Evolutionary conservation across 345 rosid genomes (phyloP).

Genomic region (Camelina hispida): DNA sequence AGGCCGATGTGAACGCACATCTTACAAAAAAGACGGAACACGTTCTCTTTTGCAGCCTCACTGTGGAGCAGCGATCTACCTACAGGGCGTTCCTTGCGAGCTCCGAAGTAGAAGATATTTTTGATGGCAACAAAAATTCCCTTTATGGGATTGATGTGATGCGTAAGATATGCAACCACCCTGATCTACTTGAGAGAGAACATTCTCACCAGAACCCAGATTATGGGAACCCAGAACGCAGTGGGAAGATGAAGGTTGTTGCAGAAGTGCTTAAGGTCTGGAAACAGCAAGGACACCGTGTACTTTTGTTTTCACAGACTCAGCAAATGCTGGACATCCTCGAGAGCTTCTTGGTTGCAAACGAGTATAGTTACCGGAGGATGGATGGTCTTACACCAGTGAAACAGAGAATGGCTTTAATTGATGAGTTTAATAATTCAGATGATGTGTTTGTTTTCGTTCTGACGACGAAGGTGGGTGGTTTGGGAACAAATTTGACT

Average conservation of each 20-base stretch:
- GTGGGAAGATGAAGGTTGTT: slow-evolving; percentile 94
- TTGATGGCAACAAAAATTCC: slow-evolving; percentile 80
- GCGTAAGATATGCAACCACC: slow-evolving; percentile 99
- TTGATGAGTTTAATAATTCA: slow-evolving; percentile 87
- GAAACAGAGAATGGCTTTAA: slow-evolving; percentile 94
- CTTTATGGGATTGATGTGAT: slow-evolving; percentile 96
- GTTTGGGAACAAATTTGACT: slow-evolving; percentile 94
- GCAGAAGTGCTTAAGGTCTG: slow-evolving; percentile 86
- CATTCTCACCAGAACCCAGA: slow-evolving; percentile 77
- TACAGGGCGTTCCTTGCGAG: slow-evolving; percentile 98
- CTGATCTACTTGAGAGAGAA: slow-evolving; percentile 96
- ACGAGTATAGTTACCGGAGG: slow-evolving; percentile 78
- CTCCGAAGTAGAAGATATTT: slow-evolving; percentile 89
- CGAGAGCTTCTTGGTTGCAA: slow-evolving; percentile 71
- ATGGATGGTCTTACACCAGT: slow-evolving; percentile 95
- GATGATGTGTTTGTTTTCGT: slow-evolving; percentile 76
- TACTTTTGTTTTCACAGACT: slow-evolving; percentile 91
- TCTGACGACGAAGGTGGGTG: slow-evolving; percentile 95
- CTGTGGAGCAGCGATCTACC: slow-evolving; percentile 76
- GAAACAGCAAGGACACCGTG: slow-evolving; percentile 91
- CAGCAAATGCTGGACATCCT: slow-evolving; percentile 98
- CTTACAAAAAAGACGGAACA: slow-evolving; percentile 93
- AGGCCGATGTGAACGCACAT: slow-evolving; percentile 83
- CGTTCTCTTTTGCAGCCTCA: slow-evolving; percentile 97
- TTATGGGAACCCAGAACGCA: slow-evolving; percentile 90